These are phyloP conservation scores for Aspergillus uvarum DNA, from an alignment of 2,329 filamentous ascomycete genomes.

Conservation along the genomic window DNA sequence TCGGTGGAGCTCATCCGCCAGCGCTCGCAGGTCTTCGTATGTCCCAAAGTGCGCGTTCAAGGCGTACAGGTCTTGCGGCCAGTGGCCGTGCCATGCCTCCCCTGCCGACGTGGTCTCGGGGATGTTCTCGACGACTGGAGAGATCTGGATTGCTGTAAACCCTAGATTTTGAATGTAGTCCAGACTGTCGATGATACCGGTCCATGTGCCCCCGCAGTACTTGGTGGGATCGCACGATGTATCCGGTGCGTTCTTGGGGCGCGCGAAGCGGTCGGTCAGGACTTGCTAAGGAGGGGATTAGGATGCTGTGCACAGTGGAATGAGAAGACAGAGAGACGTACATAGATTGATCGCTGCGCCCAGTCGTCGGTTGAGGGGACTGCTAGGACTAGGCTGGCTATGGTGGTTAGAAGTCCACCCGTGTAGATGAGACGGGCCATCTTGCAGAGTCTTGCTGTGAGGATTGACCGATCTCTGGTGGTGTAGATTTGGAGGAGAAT, in stretches of 20 bases:
- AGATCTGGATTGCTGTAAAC: slow-evolving; percentile 41
- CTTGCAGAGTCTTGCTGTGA: not conserved
- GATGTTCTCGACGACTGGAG: slow-evolving; percentile 41
- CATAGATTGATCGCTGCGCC: slow-evolving; percentile 44
- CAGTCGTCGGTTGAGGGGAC: not conserved
- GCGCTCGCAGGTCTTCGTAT: slow-evolving; percentile 42
- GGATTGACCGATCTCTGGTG: too few species aligned
- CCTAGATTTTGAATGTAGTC: slow-evolving; percentile 50
- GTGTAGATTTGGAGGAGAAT: not conserved
- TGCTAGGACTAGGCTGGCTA: not conserved
- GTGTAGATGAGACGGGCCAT: not conserved
- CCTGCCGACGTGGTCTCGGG: slow-evolving; percentile 34
- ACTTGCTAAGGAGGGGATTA: slow-evolving; percentile 41
- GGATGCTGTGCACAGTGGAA: not conserved
- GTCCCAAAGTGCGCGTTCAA: slow-evolving; percentile 50
- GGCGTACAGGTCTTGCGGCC: slow-evolving; percentile 46
- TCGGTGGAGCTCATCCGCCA: slow-evolving; percentile 44
- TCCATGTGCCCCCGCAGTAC: slow-evolving; percentile 64
- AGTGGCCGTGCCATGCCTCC: slow-evolving; percentile 50
- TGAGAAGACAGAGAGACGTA: slow-evolving; percentile 35
- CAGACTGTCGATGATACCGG: slow-evolving; percentile 55
- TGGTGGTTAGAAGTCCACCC: not conserved
- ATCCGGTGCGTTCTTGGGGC: slow-evolving; percentile 42
- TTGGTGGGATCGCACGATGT: slow-evolving; percentile 18
- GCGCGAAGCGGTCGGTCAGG: slow-evolving; percentile 58